phyloP scores from a whole-genome alignment of 75 land plant species.

The Gnetum montanum region DNA sequence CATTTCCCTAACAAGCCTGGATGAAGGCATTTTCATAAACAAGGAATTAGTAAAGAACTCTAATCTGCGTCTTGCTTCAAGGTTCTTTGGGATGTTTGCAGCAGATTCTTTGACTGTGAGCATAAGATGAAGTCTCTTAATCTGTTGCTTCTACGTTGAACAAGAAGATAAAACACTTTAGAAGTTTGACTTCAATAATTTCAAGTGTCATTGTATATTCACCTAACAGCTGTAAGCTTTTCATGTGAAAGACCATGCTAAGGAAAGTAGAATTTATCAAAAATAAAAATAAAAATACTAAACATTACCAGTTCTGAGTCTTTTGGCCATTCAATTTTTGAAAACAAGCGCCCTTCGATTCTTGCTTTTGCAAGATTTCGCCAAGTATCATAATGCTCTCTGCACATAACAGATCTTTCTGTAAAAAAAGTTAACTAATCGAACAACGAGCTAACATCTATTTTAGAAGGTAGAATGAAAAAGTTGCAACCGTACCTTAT shows the following conservation, averaged over 20 bases:
- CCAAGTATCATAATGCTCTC: conserved; percentile 46
- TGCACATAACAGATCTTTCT: conserved; percentile 14
- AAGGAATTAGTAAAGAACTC: conserved; percentile 89
- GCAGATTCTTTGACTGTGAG: conserved; percentile 87
- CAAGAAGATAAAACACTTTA: neutral
- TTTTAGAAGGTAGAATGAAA: neutral
- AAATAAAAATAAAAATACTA: neutral
- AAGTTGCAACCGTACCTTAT: conserved; percentile 33
- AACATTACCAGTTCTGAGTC: conserved; percentile 44
- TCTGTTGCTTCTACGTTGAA: conserved; percentile 41
- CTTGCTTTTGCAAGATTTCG: conserved; percentile 33
- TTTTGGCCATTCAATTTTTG: conserved; percentile 67
- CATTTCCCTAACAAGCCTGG: conserved; percentile 81
- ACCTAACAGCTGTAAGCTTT: neutral
- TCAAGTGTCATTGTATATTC: neutral
- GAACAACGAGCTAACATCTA: neutral
- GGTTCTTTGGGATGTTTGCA: conserved; percentile 71
- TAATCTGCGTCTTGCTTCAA: conserved; percentile 89
- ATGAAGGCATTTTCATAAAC: conserved; percentile 80
- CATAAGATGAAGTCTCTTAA: conserved; percentile 62
- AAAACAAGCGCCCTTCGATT: conserved; percentile 56
- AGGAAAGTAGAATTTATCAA: neutral
- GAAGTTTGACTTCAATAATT: neutral
- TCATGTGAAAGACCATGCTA: conserved; percentile 1
- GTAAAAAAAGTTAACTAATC: neutral